Base-by-base conservation (phyloP, 495 filamentous ascomycete species). In the Pyrenula massariospora region DNA sequence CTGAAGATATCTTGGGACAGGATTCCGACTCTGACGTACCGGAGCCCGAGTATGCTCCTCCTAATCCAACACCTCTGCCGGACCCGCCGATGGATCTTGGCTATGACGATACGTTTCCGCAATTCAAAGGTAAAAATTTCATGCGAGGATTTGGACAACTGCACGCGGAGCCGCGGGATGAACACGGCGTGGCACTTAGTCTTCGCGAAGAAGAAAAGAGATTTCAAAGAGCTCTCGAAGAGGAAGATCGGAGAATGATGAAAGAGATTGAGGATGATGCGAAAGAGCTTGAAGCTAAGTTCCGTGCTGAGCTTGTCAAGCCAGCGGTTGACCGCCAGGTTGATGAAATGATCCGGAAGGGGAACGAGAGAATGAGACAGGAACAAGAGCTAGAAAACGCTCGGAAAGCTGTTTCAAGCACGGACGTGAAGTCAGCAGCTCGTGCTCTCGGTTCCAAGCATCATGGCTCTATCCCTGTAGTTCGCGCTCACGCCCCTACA, bases 51-150 rank as follows among this genome's bases (percentile, higher is more conserved):
- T 88, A 89, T 66, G 86, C 86, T 79, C 82, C 86, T 12, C 84
- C 84, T 3, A 79, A 71, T 62, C 68, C 80, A n/a, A 68, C 68
- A 77, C 87, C 85, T 52, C 74, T 86, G 3, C 86, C 85, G 0
- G 91, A 94, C 64, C 63, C 85, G 56, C 87, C 87, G 21, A 88
- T 95, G 54, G 83, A 91, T 54, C 80, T 89, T 54, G 82, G 81
- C 12, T 80, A 85, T 50, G 79, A 70, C 64, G 68, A 82, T 1
- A 71, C 65, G 0, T 76, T 74, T 60, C 73, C 74, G 10, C 72
- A 77, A 60, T 80, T 84, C 58, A 65, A 68, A 63, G 79, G 75
- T 15, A 66, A 78, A 57, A 93, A 92, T 59, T 69, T 89, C 22
- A 86, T 86, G 51, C 74, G 78, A 48, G 88, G 87, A 3, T 80